These are phyloP conservation scores for Trichoderma afroharzianum DNA, from an alignment of 2,329 filamentous ascomycete genomes.

Conservation along the genomic window DNA sequence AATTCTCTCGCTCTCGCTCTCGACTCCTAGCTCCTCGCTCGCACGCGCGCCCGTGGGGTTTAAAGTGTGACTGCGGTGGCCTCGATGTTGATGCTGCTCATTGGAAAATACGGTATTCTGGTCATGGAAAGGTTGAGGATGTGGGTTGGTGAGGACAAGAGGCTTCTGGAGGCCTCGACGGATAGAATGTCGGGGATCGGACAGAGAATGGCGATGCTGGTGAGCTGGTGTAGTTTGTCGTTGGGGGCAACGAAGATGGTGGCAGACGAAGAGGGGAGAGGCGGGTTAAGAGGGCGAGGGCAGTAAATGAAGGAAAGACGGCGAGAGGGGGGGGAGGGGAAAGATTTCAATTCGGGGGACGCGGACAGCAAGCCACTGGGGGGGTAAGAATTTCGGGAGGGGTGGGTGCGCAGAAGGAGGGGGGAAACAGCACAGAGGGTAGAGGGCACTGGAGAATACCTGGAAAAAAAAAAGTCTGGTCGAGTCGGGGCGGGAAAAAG, in stretches of 20 bases:
- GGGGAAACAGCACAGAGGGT: neutral
- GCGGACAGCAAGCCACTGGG: slow-evolving; percentile 15
- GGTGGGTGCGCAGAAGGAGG: slow-evolving; percentile 18
- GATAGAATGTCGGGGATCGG: slow-evolving; percentile 21
- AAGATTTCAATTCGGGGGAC: slow-evolving; percentile 26
- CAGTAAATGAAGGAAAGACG: slow-evolving; percentile 22
- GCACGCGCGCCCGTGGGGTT: slow-evolving; percentile 64
- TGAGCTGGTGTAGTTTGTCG: slow-evolving; percentile 25
- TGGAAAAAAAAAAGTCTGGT: neutral
- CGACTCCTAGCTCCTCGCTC: slow-evolving; percentile 50
- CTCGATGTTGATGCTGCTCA: slow-evolving; percentile 50
- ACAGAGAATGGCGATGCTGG: slow-evolving; percentile 24
- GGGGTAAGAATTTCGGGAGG: slow-evolving; percentile 18
- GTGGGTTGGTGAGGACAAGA: slow-evolving; percentile 24
- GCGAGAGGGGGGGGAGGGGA: slow-evolving; percentile 26
- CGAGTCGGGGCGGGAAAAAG: neutral
- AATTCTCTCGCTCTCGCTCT: slow-evolving; percentile 29
- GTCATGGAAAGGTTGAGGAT: slow-evolving; percentile 40
- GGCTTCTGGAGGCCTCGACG: slow-evolving; percentile 31
- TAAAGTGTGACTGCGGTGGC: slow-evolving; percentile 64
- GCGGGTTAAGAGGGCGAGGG: slow-evolving; percentile 20
- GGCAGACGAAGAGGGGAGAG: slow-evolving; percentile 21
- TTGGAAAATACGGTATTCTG: slow-evolving; percentile 42
- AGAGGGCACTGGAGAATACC: neutral
- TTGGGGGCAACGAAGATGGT: slow-evolving; percentile 20